These are phyloP conservation scores for Citrus trifoliata DNA, from an alignment of 345 rosid genomes.

Conservation along the genomic window DNA sequence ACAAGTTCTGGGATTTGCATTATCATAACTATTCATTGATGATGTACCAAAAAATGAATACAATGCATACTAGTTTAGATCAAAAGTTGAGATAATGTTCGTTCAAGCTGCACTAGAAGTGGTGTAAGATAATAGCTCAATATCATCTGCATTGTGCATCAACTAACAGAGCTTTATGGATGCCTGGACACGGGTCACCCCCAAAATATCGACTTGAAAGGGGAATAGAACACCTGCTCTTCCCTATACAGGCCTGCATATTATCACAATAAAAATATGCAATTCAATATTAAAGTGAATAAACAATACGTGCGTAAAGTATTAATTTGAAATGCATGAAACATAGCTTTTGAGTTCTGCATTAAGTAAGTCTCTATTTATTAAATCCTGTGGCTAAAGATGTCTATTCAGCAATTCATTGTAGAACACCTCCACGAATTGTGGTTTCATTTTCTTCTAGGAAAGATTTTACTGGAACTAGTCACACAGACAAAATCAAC, in stretches of 20 bases:
- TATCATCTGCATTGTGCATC: conserved; percentile 29
- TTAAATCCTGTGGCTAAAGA: neutral
- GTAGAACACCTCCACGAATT: neutral
- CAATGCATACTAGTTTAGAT: neutral
- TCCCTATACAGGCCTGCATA: conserved; percentile 35
- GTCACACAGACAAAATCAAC: neutral
- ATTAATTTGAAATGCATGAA: neutral
- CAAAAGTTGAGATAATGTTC: neutral
- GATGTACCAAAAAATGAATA: neutral
- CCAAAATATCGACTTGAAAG: conserved; percentile 17
- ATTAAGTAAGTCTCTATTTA: neutral
- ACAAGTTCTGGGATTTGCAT: neutral
- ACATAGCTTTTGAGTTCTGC: neutral
- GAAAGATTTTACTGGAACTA: neutral
- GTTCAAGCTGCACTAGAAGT: neutral
- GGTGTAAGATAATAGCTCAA: neutral
- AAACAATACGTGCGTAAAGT: neutral
- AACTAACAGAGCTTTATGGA: conserved; percentile 29
- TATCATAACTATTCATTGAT: neutral
- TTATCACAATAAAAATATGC: neutral
- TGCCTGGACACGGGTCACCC: conserved; percentile 35
- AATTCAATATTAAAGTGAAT: neutral
- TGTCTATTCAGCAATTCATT: neutral
- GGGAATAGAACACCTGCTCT: conserved; percentile 22
- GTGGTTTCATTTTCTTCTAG: neutral